Conservation (phyloP, 2,329 filamentous ascomycete genomes). For the Microsporum ferrugineum region DNA sequence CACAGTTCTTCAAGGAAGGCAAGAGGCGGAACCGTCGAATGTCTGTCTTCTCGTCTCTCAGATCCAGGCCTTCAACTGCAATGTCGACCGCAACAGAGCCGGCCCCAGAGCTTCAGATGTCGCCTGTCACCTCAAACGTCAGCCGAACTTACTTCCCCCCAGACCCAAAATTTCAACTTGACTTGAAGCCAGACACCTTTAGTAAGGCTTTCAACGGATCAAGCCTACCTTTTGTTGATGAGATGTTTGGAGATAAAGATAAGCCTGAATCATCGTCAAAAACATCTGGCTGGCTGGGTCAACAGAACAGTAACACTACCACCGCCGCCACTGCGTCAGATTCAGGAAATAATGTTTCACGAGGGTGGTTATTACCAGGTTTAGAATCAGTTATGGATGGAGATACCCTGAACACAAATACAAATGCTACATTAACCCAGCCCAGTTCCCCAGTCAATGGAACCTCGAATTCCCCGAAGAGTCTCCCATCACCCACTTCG, state of each 20-base stretch:
- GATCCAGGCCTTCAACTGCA: background rate
- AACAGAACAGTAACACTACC: background rate
- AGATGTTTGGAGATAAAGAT: background rate
- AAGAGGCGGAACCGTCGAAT: background rate
- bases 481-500: background rate
- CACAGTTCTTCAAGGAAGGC: background rate
- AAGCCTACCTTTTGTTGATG: background rate
- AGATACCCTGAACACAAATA: background rate
- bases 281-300: background rate
- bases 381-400: background rate
- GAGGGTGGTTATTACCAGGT: background rate
- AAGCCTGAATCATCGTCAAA: background rate
- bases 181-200: background rate
- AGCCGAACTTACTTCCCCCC: background rate
- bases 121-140: background rate
- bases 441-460: background rate
- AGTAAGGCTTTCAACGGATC: background rate
- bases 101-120: background rate
- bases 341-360: conserved; percentile 1
- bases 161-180: background rate
- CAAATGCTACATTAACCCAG: background rate
- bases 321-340: background rate
- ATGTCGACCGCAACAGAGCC: background rate
- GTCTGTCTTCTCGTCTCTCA: conserved; percentile 1
- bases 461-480: background rate